A percentile compares a stretch with the other conserved stretches of the same genome.
Evolutionary conservation across 208 protist species (phyloP).

Genomic region (Acanthamoeba royreba): DNA sequence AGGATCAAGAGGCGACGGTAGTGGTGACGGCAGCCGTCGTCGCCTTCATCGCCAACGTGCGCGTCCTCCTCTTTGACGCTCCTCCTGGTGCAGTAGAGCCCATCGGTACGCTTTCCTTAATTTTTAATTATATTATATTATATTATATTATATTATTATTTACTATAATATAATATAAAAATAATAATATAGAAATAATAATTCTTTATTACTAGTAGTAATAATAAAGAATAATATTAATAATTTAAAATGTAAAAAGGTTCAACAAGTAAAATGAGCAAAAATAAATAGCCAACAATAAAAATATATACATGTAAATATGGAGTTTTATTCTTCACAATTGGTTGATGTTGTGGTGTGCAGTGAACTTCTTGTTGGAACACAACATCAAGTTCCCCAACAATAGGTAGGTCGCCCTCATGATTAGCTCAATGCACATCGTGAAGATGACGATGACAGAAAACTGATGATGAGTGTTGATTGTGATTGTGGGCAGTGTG

Average conservation of each 20-base stretch:
- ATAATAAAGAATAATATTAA: no score
- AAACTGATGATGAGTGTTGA: not conserved
- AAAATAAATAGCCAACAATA: no score
- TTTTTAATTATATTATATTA: not conserved
- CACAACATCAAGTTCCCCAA: slow-evolving; percentile 1
- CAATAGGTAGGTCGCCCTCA: no score
- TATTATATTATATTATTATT: not conserved
- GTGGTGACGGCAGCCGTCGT: slow-evolving; percentile 17
- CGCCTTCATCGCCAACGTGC: not conserved
- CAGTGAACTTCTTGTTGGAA: not conserved
- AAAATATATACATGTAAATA: no score
- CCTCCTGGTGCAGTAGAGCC: not conserved
- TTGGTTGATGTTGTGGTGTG: not conserved
- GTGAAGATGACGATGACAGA: no score
- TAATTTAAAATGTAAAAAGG: no score
- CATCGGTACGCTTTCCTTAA: not conserved
- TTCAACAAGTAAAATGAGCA: no score
- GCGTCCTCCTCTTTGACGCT: not conserved
- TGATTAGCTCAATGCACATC: no score
- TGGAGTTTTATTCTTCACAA: not conserved
- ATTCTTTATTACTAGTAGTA: no score
- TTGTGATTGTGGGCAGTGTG: not conserved
- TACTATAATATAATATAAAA: no score
- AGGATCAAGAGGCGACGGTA: not conserved
- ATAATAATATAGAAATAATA: no score